phyloP scores from a whole-genome alignment of 2,329 filamentous ascomycete genomes.

The Sordariomycetes sp. region DNA sequence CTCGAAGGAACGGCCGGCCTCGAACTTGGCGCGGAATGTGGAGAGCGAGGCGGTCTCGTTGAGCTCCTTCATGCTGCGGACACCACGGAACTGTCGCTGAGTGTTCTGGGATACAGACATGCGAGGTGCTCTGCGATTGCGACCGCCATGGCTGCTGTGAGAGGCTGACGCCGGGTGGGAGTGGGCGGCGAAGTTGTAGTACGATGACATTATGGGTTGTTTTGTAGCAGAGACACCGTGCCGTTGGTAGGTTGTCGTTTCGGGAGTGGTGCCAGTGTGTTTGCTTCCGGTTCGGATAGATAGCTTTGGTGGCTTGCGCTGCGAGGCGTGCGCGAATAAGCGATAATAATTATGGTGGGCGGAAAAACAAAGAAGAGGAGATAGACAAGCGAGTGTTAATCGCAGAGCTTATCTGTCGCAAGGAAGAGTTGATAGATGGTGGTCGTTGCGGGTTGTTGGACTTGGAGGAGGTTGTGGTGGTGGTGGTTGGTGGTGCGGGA shows the following conservation, averaged over 20 bases:
- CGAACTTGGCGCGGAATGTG: constrained; percentile 78
- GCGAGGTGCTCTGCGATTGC: constrained; percentile 76
- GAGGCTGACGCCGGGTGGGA: constrained; percentile 46
- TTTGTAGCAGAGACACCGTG: too few relatives aligned
- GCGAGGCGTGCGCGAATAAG: not conserved
- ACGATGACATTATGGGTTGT: constrained; percentile 55
- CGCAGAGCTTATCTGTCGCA: too few relatives aligned
- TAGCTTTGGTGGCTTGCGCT: not conserved
- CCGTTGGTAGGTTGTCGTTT: too few relatives aligned
- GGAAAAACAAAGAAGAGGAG: too few relatives aligned
- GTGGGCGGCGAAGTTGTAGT: constrained; percentile 54
- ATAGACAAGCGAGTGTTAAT: too few relatives aligned
- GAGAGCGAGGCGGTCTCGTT: constrained; percentile 67
- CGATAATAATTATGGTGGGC: too few relatives aligned
- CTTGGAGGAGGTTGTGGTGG: not conserved
- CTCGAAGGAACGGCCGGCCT: constrained; percentile 88
- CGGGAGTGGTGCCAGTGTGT: not conserved
- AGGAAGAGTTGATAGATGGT: too few relatives aligned
- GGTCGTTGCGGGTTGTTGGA: too few relatives aligned
- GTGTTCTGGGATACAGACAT: constrained; percentile 72
- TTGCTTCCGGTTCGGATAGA: too few relatives aligned
- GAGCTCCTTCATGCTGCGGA: constrained; percentile 79
- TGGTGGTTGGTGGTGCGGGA: not conserved
- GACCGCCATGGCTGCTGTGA: constrained; percentile 75
- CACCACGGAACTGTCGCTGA: constrained; percentile 78